Base-by-base conservation (phyloP, 1,284 basidiomycete genomes). In the Sutorius eximius region DNA sequence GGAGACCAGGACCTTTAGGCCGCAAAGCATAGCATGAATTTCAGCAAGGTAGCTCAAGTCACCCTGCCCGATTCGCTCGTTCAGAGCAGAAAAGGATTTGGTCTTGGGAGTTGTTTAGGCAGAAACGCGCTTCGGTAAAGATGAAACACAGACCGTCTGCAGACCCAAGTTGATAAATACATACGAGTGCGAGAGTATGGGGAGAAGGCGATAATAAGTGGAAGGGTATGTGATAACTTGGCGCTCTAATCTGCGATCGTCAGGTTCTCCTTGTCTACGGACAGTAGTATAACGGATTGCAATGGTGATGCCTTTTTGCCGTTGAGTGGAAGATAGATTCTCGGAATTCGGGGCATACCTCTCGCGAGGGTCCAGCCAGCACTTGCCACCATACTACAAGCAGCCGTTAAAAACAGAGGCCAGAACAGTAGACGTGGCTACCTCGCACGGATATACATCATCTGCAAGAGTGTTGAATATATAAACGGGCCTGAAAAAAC, bases 221-320 rank as follows among this genome's bases (percentile, higher is more conserved):
- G 86, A 84, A 16, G 87, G 87, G 62, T 91, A 90, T 3, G 72
- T 74, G 59, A 92, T 84, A 22, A 86, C 82, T 68, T 85, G 86
- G 2, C 73, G 76, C 62, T 91, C 88, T 9, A 84, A 70, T 3
- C 82, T 84, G 45, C 77, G 74, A 3, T 77, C 53, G 15, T 77
- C 79, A 30, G 70, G 68, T 58, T 78, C 75, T 12, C 86, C 85
- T 69, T 93, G 91, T 36, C 90, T 74, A 8, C 90, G 82, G 32
- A 90, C 84, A 13, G 83, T 85, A 6, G 83, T 77, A 63, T 93
- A 93, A 3, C 91, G 82, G 30, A 90, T 82, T 0, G 89, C 78
- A 44, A 92, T 80, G 0, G 89, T 91, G 0, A 80, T 81, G 52
- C 82, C 89, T 84, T 67, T 52, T 24, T 45, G 32, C 6, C 11